These are phyloP conservation scores for Alternaria incomplexa DNA, from an alignment of 2,329 filamentous ascomycete species.

Conservation along the genomic window DNA sequence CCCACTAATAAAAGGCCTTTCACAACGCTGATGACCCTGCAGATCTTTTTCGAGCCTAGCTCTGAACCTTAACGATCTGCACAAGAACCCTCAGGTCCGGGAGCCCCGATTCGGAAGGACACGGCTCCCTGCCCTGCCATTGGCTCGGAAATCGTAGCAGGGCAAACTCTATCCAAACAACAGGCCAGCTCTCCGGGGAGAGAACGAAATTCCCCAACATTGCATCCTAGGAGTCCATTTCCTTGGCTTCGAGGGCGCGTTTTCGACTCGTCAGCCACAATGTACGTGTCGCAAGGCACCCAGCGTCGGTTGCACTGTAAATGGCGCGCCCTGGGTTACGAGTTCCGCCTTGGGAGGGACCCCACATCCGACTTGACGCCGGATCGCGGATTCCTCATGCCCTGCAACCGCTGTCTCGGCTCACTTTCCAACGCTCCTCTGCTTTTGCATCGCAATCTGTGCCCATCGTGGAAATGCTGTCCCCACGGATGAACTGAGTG, in stretches of 20 bases:
- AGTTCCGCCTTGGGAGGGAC: slow-evolving; percentile 1
- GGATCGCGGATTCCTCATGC: background rate
- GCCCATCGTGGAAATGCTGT: background rate
- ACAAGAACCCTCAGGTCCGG: background rate
- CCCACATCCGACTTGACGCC: slow-evolving; percentile 4
- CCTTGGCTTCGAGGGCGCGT: background rate
- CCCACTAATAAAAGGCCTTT: background rate
- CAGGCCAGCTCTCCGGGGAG: background rate
- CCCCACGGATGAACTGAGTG: background rate
- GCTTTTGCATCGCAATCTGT: background rate
- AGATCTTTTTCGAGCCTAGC: background rate
- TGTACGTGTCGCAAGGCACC: background rate
- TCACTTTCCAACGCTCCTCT: background rate
- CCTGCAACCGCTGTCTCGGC: background rate
- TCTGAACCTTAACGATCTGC: slow-evolving; percentile 6
- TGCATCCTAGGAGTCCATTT: background rate
- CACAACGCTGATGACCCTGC: slow-evolving; percentile 12
- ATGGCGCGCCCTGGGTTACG: background rate
- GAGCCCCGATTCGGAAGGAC: background rate
- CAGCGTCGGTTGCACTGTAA: background rate
- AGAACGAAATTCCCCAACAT: background rate
- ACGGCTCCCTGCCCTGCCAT: background rate
- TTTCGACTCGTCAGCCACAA: background rate
- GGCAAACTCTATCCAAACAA: slow-evolving; percentile 3
- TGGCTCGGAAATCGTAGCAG: background rate